phyloP scores from a whole-genome alignment of 768 basidiomycete genomes.

The Lactarius tabidus region DNA sequence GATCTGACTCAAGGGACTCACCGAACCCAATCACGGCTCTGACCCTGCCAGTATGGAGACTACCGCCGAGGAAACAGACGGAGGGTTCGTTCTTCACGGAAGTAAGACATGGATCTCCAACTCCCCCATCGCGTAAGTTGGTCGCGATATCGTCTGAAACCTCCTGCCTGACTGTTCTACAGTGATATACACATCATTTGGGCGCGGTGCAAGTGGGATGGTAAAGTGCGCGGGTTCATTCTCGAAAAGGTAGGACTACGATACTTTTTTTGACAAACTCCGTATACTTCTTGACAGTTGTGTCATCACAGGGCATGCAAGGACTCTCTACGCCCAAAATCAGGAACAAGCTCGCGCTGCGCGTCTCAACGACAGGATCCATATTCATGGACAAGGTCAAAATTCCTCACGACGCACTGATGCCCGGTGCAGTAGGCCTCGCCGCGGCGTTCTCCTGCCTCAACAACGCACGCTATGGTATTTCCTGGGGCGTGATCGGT shows the following conservation, averaged over 20 bases:
- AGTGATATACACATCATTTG: conserved; percentile 91
- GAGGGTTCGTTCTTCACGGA: conserved; percentile 82
- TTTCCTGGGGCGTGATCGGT: conserved; percentile 95
- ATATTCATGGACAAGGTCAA: conserved; percentile 90
- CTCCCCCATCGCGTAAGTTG: conserved; percentile 74
- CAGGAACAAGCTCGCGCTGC: conserved; percentile 89
- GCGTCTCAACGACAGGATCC: conserved; percentile 79
- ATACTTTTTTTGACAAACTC: background rate
- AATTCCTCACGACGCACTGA: conserved; percentile 67
- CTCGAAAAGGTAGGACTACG: conserved; percentile 68
- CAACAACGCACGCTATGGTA: conserved; percentile 84
- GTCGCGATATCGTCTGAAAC: conserved; percentile 10
- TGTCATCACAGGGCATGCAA: conserved; percentile 58
- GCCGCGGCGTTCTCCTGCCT: conserved; percentile 88
- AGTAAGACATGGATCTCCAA: conserved; percentile 99
- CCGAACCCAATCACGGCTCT: conserved; percentile 95
- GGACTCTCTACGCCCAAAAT: conserved; percentile 84
- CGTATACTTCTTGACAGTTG: background rate
- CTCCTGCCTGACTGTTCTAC: conserved; percentile 2
- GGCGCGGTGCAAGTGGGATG: conserved; percentile 95
- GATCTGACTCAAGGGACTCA: conserved; percentile 62
- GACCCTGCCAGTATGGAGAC: conserved; percentile 99
- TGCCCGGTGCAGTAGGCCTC: conserved; percentile 75
- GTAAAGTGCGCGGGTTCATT: conserved; percentile 84
- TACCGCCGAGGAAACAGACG: conserved; percentile 75